Conservation (phyloP, 2,329 filamentous ascomycete genomes). For the Penicillium polonicum region DNA sequence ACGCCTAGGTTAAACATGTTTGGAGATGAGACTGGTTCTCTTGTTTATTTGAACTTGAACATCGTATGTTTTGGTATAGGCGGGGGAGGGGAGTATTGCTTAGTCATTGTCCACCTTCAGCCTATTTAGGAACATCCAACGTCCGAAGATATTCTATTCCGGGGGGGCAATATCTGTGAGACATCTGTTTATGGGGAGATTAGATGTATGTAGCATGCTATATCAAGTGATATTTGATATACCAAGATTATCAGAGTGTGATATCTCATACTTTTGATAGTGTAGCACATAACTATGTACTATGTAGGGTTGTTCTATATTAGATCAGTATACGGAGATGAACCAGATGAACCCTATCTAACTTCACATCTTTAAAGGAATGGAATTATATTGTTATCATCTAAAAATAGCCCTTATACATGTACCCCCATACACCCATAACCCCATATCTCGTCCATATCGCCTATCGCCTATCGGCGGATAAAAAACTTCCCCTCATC, state of each 20-base stretch:
- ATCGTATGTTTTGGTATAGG: not conserved
- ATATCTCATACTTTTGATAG: not conserved
- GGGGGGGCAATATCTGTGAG: not conserved
- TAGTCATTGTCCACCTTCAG: not conserved
- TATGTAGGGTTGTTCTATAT: not conserved
- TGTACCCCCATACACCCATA: not conserved
- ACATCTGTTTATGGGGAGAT: not conserved
- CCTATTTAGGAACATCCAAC: not conserved
- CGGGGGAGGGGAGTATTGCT: not conserved
- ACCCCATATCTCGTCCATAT: not conserved
- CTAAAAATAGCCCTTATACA: no score
- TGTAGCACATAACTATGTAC: not conserved
- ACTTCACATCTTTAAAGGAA: not conserved
- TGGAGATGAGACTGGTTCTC: not conserved
- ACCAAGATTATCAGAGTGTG: not conserved
- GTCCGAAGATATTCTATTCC: not conserved
- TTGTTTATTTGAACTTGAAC: not conserved
- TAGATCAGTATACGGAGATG: not conserved
- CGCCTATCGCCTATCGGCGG: not conserved
- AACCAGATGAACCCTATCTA: not conserved
- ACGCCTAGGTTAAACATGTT: slow-evolving; percentile 14
- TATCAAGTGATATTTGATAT: not conserved
- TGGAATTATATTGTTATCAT: not conserved
- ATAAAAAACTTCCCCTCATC: not conserved
- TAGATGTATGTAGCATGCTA: not conserved